Evolutionary conservation across 129 eudicot genomes (phyloP), one percentile per base, ranked within the genome.

Genomic region (Lactuca saligna): DNA sequence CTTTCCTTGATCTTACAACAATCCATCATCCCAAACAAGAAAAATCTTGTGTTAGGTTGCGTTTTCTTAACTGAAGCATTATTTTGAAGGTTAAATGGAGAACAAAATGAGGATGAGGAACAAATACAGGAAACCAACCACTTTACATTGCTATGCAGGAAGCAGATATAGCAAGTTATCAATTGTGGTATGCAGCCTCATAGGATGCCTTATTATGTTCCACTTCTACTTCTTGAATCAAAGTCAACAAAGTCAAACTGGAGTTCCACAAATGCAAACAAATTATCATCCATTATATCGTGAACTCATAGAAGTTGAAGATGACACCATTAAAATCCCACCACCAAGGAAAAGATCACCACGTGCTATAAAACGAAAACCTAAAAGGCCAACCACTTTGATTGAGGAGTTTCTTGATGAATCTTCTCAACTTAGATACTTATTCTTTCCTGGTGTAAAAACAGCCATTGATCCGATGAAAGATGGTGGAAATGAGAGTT

Each of bases 351-450:
- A 74, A 62, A 80, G 97, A 12, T 94, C 99, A 44, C 93, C 96
- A n/a, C 97, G 99, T 66, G 99, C 99, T 35, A 82, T 69, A 32
- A 89, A 94, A 77, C 79, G 97, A 65, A 86, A 68, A 75, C 99
- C 97, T 37, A 89, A 72, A 68, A 73, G 76, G 50, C 79, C 85
- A 9, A 87, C 88, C 29, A 82, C 90, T 3, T 51, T 94, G 58
- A 78, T 94, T 39, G 99, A 94, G 63, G 99, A 94, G 73, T 94
- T 87, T 80, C 95, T 94, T 59, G 97, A 94, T 10, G 97, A 89
- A 68, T 62, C 90, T 46, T 94, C 99, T 68, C 97, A 81, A 70
- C 81, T 94, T 78, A 83, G 97, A 90, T 83, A 82, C 66, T 10
- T 87, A 48, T 94, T 94, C 55, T 94, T 94, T 77, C 99, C 99